Percentiles rank a stretch among this genome's conserved stretches.
Conservation (phyloP, 139 green algal species). For the Zygnema circumcarinatum region DNA sequence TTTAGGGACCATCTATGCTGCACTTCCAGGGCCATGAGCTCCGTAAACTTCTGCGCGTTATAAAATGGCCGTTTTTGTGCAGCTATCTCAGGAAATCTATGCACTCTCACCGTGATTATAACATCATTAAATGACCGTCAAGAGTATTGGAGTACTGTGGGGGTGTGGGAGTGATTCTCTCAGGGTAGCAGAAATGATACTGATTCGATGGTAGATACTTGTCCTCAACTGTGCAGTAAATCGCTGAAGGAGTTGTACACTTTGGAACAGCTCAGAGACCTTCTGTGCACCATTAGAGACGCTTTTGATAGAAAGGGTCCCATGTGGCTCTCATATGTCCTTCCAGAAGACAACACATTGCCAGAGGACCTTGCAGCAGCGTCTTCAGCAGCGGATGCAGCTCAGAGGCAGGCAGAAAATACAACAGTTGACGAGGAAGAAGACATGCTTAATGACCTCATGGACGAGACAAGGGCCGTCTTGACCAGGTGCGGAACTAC, state of each 20-base stretch:
- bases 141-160: too few species aligned
- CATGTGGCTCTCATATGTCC: constrained; percentile 31
- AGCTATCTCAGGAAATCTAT: too few species aligned
- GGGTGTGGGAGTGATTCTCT: too few species aligned
- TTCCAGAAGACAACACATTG: constrained; percentile 36
- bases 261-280: constrained; percentile 26
- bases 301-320: constrained; percentile 15
- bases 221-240: constrained; percentile 44
- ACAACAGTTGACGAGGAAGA: constrained; percentile 11
- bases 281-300: constrained; percentile 6
- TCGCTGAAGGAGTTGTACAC: constrained; percentile 40
- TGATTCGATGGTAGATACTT: too few species aligned
- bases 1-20: too few species aligned
- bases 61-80: too few species aligned
- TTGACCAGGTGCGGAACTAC: constrained; percentile 16
- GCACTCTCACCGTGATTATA: too few species aligned
- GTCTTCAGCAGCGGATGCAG: constrained; percentile 29
- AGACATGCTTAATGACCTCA: constrained; percentile 36
- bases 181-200: too few species aligned
- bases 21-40: too few species aligned
- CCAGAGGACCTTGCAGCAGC: constrained; percentile 44
- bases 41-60: too few species aligned
- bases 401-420: not conserved
- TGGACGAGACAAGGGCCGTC: constrained; percentile 32
- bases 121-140: too few species aligned